Evolutionary conservation across 208 protist species (phyloP), one percentile per base, ranked within the genome.

Genomic region (Leishmania turanica): DNA sequence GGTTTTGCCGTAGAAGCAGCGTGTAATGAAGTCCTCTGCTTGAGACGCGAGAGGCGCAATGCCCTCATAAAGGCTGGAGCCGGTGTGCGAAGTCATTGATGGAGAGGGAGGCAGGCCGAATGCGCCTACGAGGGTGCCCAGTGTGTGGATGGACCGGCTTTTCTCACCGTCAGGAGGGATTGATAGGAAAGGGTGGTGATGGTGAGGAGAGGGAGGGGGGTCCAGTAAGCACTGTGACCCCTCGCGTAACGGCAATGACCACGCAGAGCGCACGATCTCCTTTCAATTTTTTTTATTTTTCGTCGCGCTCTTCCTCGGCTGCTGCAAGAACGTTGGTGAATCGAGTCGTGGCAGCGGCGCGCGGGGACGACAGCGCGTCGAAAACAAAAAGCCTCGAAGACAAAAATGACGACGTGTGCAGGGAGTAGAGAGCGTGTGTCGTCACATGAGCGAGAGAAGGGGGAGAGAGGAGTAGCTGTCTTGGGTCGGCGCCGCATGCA

Each of bases 21-120:
- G 82, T 2, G 89, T 93, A 77, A 97, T 96, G 71, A 84, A 77
- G 72, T 80, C 78, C 77, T 97, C 92, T 45, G 92, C 74, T 73
- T 93, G 85, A 3, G 64, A 72, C 0, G 81, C 84, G 24, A 95
- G 76, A 2, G 87, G 78, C 15, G 62, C 65, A 34, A 79, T 81
- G 27, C 69, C 81, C 65, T 86, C 82, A 62, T 80, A 81, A 1
- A 87, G 71, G 51, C 82, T 85, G 1, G 72, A 69, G 45, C 82
- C 71, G 4, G 77, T 56, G 40, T 71, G n/a, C 15, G 58, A 31
- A 49, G 77, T 42, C 77, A 80, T 80, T 21, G 5, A 45, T 53
- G 4, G 11, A 62, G 40, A 69, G 72, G n/a, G 34, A 70, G 21
- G 69, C 15, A 21, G 79, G 68, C 31, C 45, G n/a, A 82, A 24